These are phyloP conservation scores for Hortaea sp. DNA, from an alignment of 2,329 filamentous ascomycete species.

Conservation along the genomic window DNA sequence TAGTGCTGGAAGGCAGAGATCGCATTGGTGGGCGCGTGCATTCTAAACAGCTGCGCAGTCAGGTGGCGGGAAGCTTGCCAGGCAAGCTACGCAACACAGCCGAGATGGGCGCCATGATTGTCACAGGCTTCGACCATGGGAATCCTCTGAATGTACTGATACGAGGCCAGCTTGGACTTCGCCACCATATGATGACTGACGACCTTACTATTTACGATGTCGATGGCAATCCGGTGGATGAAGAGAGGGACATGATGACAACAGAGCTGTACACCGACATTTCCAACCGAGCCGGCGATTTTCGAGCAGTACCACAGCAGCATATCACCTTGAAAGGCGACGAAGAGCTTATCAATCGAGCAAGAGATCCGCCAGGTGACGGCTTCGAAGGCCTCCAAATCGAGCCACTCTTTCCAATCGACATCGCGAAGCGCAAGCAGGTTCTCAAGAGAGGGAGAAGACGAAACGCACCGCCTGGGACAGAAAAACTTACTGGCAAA, in stretches of 20 bases:
- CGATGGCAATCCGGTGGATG: constrained; percentile 67
- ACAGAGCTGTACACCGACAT: constrained; percentile 94
- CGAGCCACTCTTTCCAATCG: constrained; percentile 21
- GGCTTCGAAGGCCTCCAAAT: constrained; percentile 21
- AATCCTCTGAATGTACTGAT: constrained; percentile 90
- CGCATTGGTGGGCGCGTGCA: constrained; percentile 89
- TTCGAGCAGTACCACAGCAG: constrained; percentile 66
- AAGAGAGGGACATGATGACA: constrained; percentile 66
- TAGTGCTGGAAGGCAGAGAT: constrained; percentile 77
- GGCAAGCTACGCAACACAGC: constrained; percentile 60
- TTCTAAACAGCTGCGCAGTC: constrained; percentile 60
- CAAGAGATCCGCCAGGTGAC: constrained; percentile 55
- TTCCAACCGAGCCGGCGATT: constrained; percentile 80
- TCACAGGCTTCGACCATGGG: constrained; percentile 90
- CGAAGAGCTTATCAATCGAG: constrained; percentile 68
- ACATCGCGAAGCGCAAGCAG: constrained; percentile 19
- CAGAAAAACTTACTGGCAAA: constrained; percentile 57
- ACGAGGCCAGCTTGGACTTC: constrained; percentile 77
- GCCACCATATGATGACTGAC: constrained; percentile 71
- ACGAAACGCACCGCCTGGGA: constrained; percentile 40
- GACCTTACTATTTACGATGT: constrained; percentile 83
- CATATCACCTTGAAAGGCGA: constrained; percentile 72
- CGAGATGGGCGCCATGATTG: constrained; percentile 96
- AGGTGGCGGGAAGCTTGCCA: constrained; percentile 44
- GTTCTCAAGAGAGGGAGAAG: constrained; percentile 21